Base-by-base conservation (phyloP, 2,329 filamentous ascomycete species). In the Onygenales sp. region DNA sequence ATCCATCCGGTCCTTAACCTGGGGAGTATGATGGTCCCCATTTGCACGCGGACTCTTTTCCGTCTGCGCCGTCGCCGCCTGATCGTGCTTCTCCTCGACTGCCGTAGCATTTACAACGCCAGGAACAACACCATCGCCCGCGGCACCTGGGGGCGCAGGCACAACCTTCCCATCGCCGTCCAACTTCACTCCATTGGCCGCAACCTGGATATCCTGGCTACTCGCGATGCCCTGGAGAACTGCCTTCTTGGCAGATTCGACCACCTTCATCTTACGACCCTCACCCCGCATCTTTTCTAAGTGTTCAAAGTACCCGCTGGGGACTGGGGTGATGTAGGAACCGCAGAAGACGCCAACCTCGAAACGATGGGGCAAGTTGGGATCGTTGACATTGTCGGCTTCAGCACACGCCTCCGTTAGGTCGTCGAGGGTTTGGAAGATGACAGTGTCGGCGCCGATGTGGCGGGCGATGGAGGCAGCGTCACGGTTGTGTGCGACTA, bases 311-410 rank as follows among this genome's bases (percentile, higher is more conserved):
- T 96, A 96, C 39, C 80, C 84, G 6, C 84, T 79, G 1, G 85
- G 81, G 1, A 96, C 86, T 0, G 83, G 82, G 0, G 92, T 96
- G 57, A 88, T 78, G 69, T 96, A 96, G 58, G 84, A 82, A 45
- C 92, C 92, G 64, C 84, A 89, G 74, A 97, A 96, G 7, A 96
- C 91, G 52, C 92, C 91, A 2, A 94, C 84, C 66, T 97, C 92
- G 60, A 96, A 96, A 53, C 85, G 76, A 58, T 80, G 61, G 4
- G 72, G 72, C 76, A 61, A 80, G 67, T 36, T 75, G 72, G 56
- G 79, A 71, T 53, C 79, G 73, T 50, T 83, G 78, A 56, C 69
- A 36, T 62, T 61, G 5, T 82, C 84, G 3, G 88, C 79, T 60
- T 89, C 84, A 1, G 83, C 79, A 64, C 91, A 96, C 0, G 90